Conservation (phyloP, 306 rosid species). For the Corylus avellana region DNA sequence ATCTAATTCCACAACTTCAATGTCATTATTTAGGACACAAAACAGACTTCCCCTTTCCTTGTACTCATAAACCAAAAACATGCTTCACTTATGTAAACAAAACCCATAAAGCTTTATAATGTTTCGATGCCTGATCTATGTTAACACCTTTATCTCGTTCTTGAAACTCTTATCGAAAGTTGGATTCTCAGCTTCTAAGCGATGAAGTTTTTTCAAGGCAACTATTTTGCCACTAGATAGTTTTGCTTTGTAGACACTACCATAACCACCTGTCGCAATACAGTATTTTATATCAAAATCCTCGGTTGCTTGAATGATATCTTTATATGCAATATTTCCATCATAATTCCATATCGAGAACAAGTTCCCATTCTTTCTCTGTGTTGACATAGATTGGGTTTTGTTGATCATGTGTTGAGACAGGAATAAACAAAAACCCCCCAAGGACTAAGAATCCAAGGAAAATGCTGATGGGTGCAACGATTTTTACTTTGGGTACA, state of each 20-base stretch:
- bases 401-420: not conserved
- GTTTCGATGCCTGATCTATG: constrained; percentile 1
- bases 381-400: not conserved
- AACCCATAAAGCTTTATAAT: constrained; percentile 24
- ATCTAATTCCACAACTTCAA: constrained; percentile 14
- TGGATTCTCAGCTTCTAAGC: not conserved
- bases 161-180: constrained; percentile 1
- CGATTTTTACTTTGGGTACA: not conserved
- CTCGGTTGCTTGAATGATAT: not conserved
- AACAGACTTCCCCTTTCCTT: constrained; percentile 25
- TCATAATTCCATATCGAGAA: not conserved
- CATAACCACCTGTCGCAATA: constrained; percentile 16
- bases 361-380: not conserved
- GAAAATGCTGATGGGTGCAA: not conserved
- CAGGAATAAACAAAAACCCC: not conserved
- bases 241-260: constrained; percentile 14
- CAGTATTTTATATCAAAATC: not conserved
- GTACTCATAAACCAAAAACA: constrained; percentile 30
- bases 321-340: not conserved
- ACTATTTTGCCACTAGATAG: constrained; percentile 2
- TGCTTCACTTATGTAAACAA: constrained; percentile 21
- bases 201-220: constrained; percentile 32
- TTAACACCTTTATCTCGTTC: constrained; percentile 21
- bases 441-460: not conserved
- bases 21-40: not conserved